These are phyloP conservation scores for Casuarina glauca DNA, from an alignment of 306 rosid species.

Conservation along the genomic window DNA sequence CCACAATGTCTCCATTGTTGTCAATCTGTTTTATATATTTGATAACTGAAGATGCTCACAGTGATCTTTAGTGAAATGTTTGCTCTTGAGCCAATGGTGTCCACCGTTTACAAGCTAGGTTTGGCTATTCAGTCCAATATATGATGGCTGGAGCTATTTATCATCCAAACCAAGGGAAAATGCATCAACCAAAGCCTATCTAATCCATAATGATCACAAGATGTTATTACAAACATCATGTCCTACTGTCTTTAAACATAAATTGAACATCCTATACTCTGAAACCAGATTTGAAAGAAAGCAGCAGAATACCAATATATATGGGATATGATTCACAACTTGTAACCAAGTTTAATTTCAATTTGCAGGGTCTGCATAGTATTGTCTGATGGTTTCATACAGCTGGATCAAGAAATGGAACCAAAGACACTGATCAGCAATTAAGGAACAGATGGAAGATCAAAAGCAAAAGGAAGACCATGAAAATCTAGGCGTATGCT, in stretches of 20 bases:
- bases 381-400: background rate
- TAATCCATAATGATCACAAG: background rate
- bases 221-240: background rate
- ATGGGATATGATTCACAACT: background rate
- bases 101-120: background rate
- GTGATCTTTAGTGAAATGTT: background rate
- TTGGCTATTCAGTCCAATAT: background rate
- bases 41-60: background rate
- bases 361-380: background rate
- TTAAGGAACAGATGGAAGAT: conserved; percentile 11
- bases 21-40: background rate
- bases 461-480: conserved; percentile 7
- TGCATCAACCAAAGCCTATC: background rate
- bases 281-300: background rate
- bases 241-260: background rate
- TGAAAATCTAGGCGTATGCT: background rate
- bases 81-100: background rate
- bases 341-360: background rate
- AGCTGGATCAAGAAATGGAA: background rate
- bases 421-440: background rate
- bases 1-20: background rate
- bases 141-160: background rate
- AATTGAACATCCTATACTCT: background rate
- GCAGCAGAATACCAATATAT: background rate
- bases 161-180: background rate